Percentiles rank a stretch among this genome's conserved stretches.
phyloP scores from a whole-genome alignment of 768 basidiomycete species.

The Clavulina sp. region DNA sequence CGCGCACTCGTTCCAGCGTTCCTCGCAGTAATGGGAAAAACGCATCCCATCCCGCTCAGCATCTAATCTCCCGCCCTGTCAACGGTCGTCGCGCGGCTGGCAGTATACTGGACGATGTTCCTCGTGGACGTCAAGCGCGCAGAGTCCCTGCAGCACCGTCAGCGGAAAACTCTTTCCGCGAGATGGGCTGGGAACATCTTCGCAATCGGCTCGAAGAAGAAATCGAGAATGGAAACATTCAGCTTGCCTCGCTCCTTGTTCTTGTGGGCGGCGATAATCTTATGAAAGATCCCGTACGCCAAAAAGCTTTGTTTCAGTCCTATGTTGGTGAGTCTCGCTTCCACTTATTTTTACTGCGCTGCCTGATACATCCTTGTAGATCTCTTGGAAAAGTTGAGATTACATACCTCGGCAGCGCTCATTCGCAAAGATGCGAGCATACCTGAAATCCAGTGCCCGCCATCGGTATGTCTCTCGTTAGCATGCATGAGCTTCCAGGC shows the following conservation, averaged over 20 bases:
- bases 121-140: too few relatives aligned
- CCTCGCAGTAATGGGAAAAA: too few relatives aligned
- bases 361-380: constrained; percentile 25
- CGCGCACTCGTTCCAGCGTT: too few relatives aligned
- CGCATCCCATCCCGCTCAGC: too few relatives aligned
- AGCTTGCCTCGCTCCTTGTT: constrained; percentile 18
- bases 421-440: constrained; percentile 44
- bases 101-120: too few relatives aligned
- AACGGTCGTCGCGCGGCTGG: too few relatives aligned
- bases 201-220: constrained; percentile 2
- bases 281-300: constrained; percentile 12
- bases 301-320: constrained; percentile 38
- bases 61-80: too few relatives aligned
- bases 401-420: constrained; percentile 56
- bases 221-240: constrained; percentile 3
- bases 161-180: too few relatives aligned
- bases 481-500: not conserved
- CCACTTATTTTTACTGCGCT: not conserved
- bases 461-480: constrained; percentile 24
- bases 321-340: constrained; percentile 43
- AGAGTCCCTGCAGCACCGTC: too few relatives aligned
- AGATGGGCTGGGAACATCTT: constrained; percentile 4
- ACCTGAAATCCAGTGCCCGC: constrained; percentile 36
- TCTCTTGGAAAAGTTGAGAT: constrained; percentile 37
- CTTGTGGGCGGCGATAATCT: constrained; percentile 19